Evolutionary conservation across 2,329 filamentous ascomycete species (phyloP).

Genomic region (Xylaria sp.): DNA sequence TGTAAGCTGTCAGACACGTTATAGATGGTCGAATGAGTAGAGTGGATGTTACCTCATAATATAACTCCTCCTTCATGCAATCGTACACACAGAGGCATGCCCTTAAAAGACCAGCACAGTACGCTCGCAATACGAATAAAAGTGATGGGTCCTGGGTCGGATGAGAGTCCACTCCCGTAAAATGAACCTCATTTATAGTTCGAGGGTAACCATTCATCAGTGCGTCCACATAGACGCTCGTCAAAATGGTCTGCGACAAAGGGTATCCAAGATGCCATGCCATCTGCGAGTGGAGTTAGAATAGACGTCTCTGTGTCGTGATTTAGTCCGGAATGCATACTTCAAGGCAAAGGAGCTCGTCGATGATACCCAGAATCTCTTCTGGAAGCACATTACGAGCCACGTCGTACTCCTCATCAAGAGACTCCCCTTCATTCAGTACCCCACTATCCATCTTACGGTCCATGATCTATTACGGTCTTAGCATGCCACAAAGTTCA

Average conservation of each 20-base stretch:
- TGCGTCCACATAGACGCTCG: conserved; percentile 88
- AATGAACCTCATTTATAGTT: conserved; percentile 73
- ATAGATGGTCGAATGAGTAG: neutral
- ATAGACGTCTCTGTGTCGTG: neutral
- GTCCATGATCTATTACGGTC: conserved; percentile 84
- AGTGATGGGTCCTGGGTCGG: conserved; percentile 57
- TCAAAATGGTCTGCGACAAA: conserved; percentile 93
- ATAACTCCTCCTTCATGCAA: conserved; percentile 83
- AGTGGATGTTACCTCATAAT: conserved; percentile 78
- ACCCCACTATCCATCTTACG: conserved; percentile 98
- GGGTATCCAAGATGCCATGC: conserved; percentile 98
- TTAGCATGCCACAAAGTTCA: conserved; percentile 1
- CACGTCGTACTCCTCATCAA: conserved; percentile 86
- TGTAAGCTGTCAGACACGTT: conserved; percentile 51
- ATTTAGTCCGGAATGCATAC: conserved; percentile 57
- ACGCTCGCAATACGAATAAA: conserved; percentile 78
- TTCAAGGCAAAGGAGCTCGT: conserved; percentile 90
- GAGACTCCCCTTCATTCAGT: conserved; percentile 78
- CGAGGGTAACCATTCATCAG: conserved; percentile 77
- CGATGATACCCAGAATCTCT: conserved; percentile 92
- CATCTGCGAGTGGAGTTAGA: conserved; percentile 67
- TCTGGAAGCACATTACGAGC: conserved; percentile 74
- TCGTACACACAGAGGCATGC: conserved; percentile 82
- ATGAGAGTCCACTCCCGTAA: conserved; percentile 56
- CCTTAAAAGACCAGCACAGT: conserved; percentile 87